phyloP scores from a whole-genome alignment of 2,329 filamentous ascomycete species.

The Chaetomiaceae sp. region DNA sequence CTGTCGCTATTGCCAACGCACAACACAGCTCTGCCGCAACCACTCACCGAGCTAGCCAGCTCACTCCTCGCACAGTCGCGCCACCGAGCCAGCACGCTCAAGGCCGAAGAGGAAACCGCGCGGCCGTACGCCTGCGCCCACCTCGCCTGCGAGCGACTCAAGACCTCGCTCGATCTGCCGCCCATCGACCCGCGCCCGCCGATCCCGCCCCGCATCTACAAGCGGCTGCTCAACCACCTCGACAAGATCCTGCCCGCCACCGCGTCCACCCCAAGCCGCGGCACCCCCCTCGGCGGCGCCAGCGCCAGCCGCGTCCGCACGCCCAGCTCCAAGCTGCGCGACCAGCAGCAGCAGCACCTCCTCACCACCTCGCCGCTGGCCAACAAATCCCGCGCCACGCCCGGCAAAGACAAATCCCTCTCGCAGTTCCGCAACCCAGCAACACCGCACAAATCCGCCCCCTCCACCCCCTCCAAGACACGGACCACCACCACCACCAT shows the following conservation, averaged over 20 bases:
- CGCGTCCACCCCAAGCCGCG: slow-evolving; percentile 26
- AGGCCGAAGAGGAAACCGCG: slow-evolving; percentile 82
- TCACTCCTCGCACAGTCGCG: slow-evolving; percentile 77
- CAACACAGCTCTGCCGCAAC: slow-evolving; percentile 57
- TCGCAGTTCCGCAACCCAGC: slow-evolving; percentile 21
- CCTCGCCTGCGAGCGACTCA: slow-evolving; percentile 81
- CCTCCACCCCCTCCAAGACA: slow-evolving; percentile 23
- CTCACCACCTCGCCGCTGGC: slow-evolving; percentile 18
- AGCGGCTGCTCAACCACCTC: slow-evolving; percentile 74
- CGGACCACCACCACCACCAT: slow-evolving; percentile 28
- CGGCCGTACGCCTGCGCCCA: slow-evolving; percentile 78
- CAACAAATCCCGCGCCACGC: slow-evolving; percentile 21
- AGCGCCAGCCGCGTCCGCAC: slow-evolving; percentile 26
- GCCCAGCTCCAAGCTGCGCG: slow-evolving; percentile 32
- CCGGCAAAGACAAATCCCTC: slow-evolving; percentile 28
- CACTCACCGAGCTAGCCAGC: slow-evolving; percentile 64
- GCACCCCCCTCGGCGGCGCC: slow-evolving; percentile 18
- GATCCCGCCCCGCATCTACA: slow-evolving; percentile 73
- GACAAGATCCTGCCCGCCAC: slow-evolving; percentile 59
- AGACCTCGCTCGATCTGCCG: slow-evolving; percentile 69
- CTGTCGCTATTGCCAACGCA: slow-evolving; percentile 69
- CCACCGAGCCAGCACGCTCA: slow-evolving; percentile 68
- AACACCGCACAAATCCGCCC: neutral
- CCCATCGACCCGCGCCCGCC: slow-evolving; percentile 69
- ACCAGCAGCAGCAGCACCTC: slow-evolving; percentile 5